These are phyloP conservation scores for Tylopilus cervinicoccineus DNA, from an alignment of 768 basidiomycete genomes.

Conservation along the genomic window DNA sequence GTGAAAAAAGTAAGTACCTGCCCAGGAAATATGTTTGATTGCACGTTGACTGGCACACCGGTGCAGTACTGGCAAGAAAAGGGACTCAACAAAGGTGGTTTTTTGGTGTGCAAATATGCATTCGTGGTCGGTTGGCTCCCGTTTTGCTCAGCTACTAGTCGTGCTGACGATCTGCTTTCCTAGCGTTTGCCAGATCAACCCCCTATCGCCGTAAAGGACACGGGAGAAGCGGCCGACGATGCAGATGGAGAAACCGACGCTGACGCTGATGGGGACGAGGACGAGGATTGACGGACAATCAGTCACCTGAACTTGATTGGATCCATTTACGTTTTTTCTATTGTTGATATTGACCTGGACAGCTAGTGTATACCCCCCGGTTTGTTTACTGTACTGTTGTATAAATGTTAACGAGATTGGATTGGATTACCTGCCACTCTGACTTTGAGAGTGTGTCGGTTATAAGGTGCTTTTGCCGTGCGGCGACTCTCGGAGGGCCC, in stretches of 20 bases:
- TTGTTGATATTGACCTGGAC: neutral
- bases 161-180: neutral
- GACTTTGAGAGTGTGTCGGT: no score
- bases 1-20: slow-evolving; percentile 57
- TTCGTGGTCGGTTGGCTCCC: slow-evolving; percentile 55
- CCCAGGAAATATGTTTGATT: neutral
- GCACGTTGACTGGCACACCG: neutral
- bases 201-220: slow-evolving; percentile 22
- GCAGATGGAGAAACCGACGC: slow-evolving; percentile 1
- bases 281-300: neutral
- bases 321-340: neutral
- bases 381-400: neutral
- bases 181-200: slow-evolving; percentile 27
- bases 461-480: no score
- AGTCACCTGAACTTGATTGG: no score
- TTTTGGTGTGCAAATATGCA: slow-evolving; percentile 80
- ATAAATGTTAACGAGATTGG: neutral
- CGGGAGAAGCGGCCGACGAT: slow-evolving; percentile 8
- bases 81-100: slow-evolving; percentile 66
- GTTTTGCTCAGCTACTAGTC: neutral
- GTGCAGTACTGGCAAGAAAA: slow-evolving; percentile 68
- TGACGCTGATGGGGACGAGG: slow-evolving; percentile 3
- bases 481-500: no score
- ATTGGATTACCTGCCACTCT: no score
- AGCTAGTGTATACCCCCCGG: neutral